Evolutionary conservation across 2,329 filamentous ascomycete genomes (phyloP).

Genomic region (Neonectria punicea): DNA sequence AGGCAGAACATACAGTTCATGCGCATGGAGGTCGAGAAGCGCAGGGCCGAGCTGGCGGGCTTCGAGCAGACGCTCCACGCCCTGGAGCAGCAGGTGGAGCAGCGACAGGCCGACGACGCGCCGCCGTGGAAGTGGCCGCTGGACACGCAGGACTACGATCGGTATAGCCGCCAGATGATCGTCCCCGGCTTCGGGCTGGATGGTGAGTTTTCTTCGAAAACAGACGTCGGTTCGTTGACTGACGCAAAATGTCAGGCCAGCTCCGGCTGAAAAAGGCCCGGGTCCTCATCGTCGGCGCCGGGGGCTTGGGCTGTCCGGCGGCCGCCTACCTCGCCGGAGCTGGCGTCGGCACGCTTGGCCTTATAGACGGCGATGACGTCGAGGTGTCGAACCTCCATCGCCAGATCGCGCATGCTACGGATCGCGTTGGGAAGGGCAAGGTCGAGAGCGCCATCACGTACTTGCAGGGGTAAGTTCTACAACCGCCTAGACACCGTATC

Average conservation of each 20-base stretch:
- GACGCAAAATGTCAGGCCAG: conserved; percentile 68
- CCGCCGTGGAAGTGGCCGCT: conserved; percentile 73
- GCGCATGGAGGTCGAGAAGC: conserved; percentile 57
- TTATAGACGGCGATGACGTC: conserved; percentile 89
- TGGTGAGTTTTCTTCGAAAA: conserved; percentile 57
- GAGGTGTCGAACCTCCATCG: conserved; percentile 93
- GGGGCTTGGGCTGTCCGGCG: conserved; percentile 91
- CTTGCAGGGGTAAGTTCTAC: conserved; percentile 60
- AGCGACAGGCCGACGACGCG: conserved; percentile 1
- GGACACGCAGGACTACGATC: conserved; percentile 76
- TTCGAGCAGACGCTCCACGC: conserved; percentile 58
- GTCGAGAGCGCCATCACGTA: conserved; percentile 78
- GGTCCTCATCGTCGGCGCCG: conserved; percentile 86
- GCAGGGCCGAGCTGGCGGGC: conserved; percentile 59
- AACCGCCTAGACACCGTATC: background rate
- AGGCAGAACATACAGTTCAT: conserved; percentile 57
- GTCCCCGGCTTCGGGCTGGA: conserved; percentile 82
- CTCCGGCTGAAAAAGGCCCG: conserved; percentile 74
- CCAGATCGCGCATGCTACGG: conserved; percentile 83
- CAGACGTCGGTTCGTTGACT: background rate
- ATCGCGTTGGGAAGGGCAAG: conserved; percentile 78
- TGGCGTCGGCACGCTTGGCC: conserved; percentile 83
- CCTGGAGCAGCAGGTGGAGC: conserved; percentile 44
- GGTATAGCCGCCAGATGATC: conserved; percentile 93
- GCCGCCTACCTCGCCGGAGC: conserved; percentile 93